Evolutionary conservation across 1,284 basidiomycete genomes (phyloP), one percentile per base, ranked within the genome.

Genomic region (Fomitopsis betulina): DNA sequence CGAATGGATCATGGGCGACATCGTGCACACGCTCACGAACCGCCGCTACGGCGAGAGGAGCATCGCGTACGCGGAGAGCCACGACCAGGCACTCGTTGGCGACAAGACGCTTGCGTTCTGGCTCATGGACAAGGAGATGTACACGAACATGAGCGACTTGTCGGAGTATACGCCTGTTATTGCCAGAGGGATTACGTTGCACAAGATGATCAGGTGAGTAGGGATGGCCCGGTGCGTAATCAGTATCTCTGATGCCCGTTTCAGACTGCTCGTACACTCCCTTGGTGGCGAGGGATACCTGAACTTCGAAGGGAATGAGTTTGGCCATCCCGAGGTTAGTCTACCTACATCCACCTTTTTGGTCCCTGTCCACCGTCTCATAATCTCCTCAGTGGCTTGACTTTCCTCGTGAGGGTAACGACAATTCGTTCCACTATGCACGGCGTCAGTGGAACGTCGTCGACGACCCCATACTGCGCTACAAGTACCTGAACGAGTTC

Each of bases 111-210:
- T 98, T 37, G 96, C 96, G 1, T 99, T 99, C 76, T 99, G 96
- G 96, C 75, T 99, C 57, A 99, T 99, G 96, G 96, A 99, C 76
- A 96, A 97, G 76, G 96, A 98, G 73, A 99, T 99, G 96, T 94
- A 98, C 74, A 96, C 94, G 10, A 82, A 94, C 76, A 99, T 99
- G 96, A 97, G 94, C 25, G 92, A 96, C 70, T 58, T 98, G 54
- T 82, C 89, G 1, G 86, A 89, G 50, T 79, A 95, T 75, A 98
- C 96, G 8, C 87, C 91, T 4, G 73, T 94, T 64, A 89, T 99
- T 67, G 83, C 97, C 59, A 86, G 96, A 55, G 96, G 96, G 32
- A 71, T 99, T 33, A 86, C 94, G 12, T 76, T 98, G 66, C 96
- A 99, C 78, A 99, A 99, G 79, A 92, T 98, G 89, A 98, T 98